Percentiles rank a stretch among this genome's conserved stretches.
These are phyloP conservation scores for Somion occarium DNA, from an alignment of 1,284 basidiomycete species.

Conservation along the genomic window DNA sequence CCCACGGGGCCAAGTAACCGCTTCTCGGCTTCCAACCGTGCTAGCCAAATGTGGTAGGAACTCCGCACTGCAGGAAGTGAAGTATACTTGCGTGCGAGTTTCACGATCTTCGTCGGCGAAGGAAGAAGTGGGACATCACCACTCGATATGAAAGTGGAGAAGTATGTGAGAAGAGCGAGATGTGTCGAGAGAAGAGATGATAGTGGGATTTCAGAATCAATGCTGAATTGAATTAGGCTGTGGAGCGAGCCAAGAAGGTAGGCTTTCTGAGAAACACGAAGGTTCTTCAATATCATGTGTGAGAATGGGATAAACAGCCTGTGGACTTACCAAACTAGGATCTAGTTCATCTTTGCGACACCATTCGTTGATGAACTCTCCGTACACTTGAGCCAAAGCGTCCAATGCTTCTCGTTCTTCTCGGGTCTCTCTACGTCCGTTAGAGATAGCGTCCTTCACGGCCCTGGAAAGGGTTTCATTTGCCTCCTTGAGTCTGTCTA, in stretches of 20 bases:
- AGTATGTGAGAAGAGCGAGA: conserved; percentile 35
- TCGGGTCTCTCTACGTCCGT: conserved; percentile 7
- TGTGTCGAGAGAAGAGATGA: conserved; percentile 42
- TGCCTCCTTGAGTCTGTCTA: conserved; percentile 52
- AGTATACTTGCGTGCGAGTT: conserved; percentile 42
- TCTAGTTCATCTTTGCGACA: conserved; percentile 43
- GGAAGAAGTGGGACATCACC: conserved; percentile 24
- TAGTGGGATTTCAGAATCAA: conserved; percentile 19
- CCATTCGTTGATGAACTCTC: conserved; percentile 54
- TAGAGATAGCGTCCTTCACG: conserved; percentile 17
- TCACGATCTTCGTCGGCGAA: conserved; percentile 33
- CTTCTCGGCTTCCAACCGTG: conserved; percentile 43
- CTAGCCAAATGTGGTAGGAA: conserved; percentile 46
- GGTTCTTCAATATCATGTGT: background rate
- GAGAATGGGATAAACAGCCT: conserved; percentile 1
- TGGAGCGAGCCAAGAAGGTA: conserved; percentile 54
- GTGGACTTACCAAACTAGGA: conserved; percentile 45
- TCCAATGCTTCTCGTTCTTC: conserved; percentile 19
- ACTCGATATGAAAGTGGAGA: conserved; percentile 11
- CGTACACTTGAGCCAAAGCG: conserved; percentile 44
- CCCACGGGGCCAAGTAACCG: conserved; percentile 14
- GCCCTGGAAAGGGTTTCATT: conserved; percentile 49
- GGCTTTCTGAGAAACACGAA: conserved; percentile 31
- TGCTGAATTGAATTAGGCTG: conserved; percentile 32
- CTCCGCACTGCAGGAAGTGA: conserved; percentile 22